Conservation (phyloP, 2,329 filamentous ascomycete species). For the Corynespora cassiicola region DNA sequence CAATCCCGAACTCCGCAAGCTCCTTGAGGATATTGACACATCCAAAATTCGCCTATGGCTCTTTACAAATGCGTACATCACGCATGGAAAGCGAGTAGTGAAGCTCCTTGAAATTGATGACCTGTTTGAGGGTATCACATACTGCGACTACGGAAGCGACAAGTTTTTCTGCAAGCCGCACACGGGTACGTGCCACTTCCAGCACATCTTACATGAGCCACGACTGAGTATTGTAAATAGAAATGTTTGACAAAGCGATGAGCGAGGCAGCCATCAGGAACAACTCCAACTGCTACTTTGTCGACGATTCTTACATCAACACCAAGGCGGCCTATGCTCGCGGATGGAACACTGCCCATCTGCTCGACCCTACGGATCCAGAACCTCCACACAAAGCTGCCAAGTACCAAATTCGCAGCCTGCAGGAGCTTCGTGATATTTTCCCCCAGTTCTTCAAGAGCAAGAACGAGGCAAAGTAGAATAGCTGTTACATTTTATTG, state of each 20-base stretch:
- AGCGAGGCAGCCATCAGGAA: constrained; percentile 75
- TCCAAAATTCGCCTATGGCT: constrained; percentile 89
- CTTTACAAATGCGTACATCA: constrained; percentile 95
- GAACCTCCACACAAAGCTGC: constrained; percentile 70
- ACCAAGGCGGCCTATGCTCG: constrained; percentile 76
- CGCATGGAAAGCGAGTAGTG: constrained; percentile 82
- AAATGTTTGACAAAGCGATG: constrained; percentile 92
- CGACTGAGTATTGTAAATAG: too few relatives aligned
- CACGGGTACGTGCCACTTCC: too few relatives aligned
- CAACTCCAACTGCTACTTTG: constrained; percentile 83
- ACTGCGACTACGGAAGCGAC: constrained; percentile 80
- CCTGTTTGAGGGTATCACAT: constrained; percentile 93
- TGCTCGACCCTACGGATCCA: constrained; percentile 77
- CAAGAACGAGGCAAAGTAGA: too few relatives aligned
- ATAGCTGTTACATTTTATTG: too few relatives aligned
- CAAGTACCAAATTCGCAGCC: constrained; percentile 74
- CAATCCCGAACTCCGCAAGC: constrained; percentile 72
- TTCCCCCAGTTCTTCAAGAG: constrained; percentile 88
- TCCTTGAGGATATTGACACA: constrained; percentile 83
- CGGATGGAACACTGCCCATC: constrained; percentile 86
- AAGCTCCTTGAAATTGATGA: constrained; percentile 82
- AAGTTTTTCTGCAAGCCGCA: constrained; percentile 88
- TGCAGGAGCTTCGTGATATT: constrained; percentile 75
- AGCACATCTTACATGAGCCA: too few relatives aligned
- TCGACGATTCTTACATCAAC: constrained; percentile 90